These are phyloP conservation scores for Volutella citrinella DNA, from an alignment of 2,329 filamentous ascomycete species.

Conservation along the genomic window DNA sequence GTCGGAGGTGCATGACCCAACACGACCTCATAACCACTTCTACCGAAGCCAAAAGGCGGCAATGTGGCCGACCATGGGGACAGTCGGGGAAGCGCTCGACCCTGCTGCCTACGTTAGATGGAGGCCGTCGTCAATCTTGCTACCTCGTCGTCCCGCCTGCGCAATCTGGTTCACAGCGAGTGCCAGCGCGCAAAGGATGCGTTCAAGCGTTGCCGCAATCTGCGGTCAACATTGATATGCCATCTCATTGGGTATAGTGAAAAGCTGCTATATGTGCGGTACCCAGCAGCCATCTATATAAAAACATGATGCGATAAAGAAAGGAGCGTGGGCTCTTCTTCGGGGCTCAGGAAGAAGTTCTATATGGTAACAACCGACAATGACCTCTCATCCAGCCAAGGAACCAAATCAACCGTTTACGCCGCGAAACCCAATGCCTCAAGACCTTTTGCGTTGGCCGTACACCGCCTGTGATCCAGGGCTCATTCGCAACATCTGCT, in stretches of 20 bases:
- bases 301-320: conserved; percentile 11
- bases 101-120: too few relatives aligned
- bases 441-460: conserved; percentile 20
- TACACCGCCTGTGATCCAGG: conserved; percentile 19
- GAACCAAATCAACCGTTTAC: conserved; percentile 8
- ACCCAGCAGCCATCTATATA: too few relatives aligned
- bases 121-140: too few relatives aligned
- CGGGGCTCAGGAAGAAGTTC: conserved; percentile 33
- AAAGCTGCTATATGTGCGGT: too few relatives aligned
- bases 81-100: too few relatives aligned
- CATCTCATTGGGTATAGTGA: conserved; percentile 26
- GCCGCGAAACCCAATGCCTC: conserved; percentile 3
- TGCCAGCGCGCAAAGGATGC: too few relatives aligned
- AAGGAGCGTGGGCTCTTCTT: conserved; percentile 28
- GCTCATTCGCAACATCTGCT: conserved; percentile 19
- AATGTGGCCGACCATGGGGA: too few relatives aligned
- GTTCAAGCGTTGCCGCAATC: too few relatives aligned
- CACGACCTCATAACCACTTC: conserved; percentile 10
- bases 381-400: conserved; percentile 12
- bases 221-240: too few relatives aligned
- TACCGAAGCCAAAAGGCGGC: conserved; percentile 10
- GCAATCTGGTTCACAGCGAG: too few relatives aligned
- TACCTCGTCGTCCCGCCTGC: too few relatives aligned
- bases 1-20: conserved; percentile 6
- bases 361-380: too few relatives aligned